Base-by-base conservation (phyloP, 805 yeast genomes). In the Wilhelminamyces savonicus region DNA sequence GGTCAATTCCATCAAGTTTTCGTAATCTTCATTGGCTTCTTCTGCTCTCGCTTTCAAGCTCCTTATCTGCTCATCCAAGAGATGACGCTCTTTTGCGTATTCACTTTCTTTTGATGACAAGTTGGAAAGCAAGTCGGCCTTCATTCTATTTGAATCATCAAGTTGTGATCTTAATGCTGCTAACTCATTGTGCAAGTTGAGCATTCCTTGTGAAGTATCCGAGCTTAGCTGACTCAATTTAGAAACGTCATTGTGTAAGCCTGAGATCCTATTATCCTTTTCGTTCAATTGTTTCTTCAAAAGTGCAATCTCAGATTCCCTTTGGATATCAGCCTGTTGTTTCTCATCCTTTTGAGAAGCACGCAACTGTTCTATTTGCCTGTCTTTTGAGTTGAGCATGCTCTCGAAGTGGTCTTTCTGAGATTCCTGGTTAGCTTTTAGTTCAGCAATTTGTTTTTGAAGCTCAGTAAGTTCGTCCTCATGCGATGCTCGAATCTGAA, bases 61-160 rank as follows among this genome's bases (percentile, higher is more conserved):
- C 23, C 67, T 71, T 29, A 76, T 62, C 35, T 80, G 79, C 7
- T 62, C 59, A 32, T 69, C 71, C 13, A 71, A 59, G 3, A 48
- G 34, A 26, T 66, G 63, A 1, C 80, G 56, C 40, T 82, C 88
- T 21, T 61, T 62, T 2, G 63, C 55, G 38, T 71, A 70, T 28
- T 79, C 87, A 8, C 48, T 48, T 40, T 82, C 87, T 39, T 80
- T 71, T 19, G 77, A 69, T 1, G 81, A 59, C 76, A 83, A 67
- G 44, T 80, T 82, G 13, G 78, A 82, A 10, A 79, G 51, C 14
- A 84, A 54, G 40, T 82, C 87, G 18, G 68, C 62, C 46, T 81
- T 82, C 64, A 76, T 66, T 4, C 40, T 37, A 11, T 28, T 33
- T 34, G 29, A 46, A 50, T 32, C 62, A 36, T 30, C 20, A 7